Evolutionary conservation across 257 asterid genomes (phyloP).

Genomic region (Forsythia viridissima): DNA sequence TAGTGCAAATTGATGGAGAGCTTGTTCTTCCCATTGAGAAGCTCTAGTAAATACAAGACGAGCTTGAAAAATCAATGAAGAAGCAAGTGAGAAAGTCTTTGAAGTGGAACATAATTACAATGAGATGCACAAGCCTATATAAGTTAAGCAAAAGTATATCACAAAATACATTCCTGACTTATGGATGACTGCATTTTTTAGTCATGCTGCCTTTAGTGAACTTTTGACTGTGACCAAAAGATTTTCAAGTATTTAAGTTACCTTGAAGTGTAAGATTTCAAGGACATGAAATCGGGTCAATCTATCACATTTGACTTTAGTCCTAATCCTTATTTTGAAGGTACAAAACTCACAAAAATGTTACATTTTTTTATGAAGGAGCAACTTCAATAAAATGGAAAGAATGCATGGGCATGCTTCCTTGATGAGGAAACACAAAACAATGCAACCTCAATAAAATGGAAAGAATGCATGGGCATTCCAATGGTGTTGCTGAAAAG

Average conservation of each 20-base stretch:
- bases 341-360: too few relatives aligned
- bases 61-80: conserved; percentile 91
- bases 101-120: conserved; percentile 88
- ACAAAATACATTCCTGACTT: conserved; percentile 82
- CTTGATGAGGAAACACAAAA: too few relatives aligned
- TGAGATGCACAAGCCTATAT: conserved; percentile 79
- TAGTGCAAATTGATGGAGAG: conserved; percentile 52
- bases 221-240: conserved; percentile 93
- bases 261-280: too few relatives aligned
- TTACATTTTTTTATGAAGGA: too few relatives aligned
- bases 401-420: too few relatives aligned
- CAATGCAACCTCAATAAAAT: too few relatives aligned
- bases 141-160: conserved; percentile 72
- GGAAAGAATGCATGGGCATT: too few relatives aligned
- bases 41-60: conserved; percentile 87
- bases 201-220: conserved; percentile 89
- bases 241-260: conserved; percentile 23
- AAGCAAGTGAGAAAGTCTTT: conserved; percentile 88
- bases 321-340: too few relatives aligned
- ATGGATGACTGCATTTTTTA: conserved; percentile 91
- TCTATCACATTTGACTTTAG: too few relatives aligned
- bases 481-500: too few relatives aligned
- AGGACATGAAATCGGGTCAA: too few relatives aligned
- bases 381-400: too few relatives aligned
- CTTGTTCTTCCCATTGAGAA: conserved; percentile 68